Base-by-base conservation (phyloP, 345 rosid genomes). In the Psidium guajava region DNA sequence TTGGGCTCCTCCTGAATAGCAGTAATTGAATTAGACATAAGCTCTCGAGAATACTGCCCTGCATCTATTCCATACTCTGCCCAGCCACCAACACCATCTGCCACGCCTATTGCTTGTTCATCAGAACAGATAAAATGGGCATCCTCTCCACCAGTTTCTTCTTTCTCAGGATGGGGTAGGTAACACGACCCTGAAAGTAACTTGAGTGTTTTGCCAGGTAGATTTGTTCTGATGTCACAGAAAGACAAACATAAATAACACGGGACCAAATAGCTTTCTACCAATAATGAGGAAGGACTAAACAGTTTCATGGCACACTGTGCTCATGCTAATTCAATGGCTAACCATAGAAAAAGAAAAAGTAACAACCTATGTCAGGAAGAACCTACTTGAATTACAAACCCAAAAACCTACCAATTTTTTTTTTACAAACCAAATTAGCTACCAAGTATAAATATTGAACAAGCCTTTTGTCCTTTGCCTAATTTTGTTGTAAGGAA, bases 21-120 rank as follows among this genome's bases (percentile, higher is more conserved):
- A 87, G 87, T 61, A 49, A 94, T 98, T 14, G 99, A 93, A 89
- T 97, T 90, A 74, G 96, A 95, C 99, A 97, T 96, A 86, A 97
- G 98, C 88, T 97, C 99, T 83, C 98, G 90, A 36, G 99, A 96
- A 86, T 94, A 97, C 64, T 1, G 86, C 86, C 99, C 99, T 22
- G 99, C 82, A 90, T 97, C 94, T 64, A 97, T 92, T 85, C 99
- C 99, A 22, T 89, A 92, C 88, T 92, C 97, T 21, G 99, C 99
- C 99, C 99, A 97, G 54, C 98, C 99, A 73, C 99, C 99, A 88
- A 97, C 99, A 82, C 99, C 99, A 90, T 97, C 99, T 49, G 99
- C 99, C 88, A 96, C 95, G 59, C 98, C 98, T 53, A 97, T 82
- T 25, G 98, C 99, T 80, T 97, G 98, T 87, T 93, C 94, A 86